Percentiles rank a stretch among this genome's conserved stretches.
These are phyloP conservation scores for Pyrenophora seminiperda DNA, from an alignment of 2,329 filamentous ascomycete species.

Conservation along the genomic window DNA sequence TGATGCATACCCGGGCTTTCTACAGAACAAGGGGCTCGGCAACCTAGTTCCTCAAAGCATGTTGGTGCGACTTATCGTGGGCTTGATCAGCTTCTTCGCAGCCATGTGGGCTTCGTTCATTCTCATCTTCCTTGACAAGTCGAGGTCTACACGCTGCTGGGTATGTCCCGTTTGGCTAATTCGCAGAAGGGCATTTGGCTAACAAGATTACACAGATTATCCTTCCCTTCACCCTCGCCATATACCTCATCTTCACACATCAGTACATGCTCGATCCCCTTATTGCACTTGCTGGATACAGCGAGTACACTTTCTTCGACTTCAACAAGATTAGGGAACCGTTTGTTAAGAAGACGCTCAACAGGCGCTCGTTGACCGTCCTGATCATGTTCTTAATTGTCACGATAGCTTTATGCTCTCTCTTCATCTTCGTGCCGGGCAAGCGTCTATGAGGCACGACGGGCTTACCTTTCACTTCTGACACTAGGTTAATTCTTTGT, in stretches of 20 bases:
- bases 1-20: conserved; percentile 96
- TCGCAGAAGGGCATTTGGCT: not conserved
- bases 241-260: conserved; percentile 76
- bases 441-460: conserved; percentile 65
- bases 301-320: conserved; percentile 95
- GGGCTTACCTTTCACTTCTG: conserved; percentile 3
- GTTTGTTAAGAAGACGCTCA: conserved; percentile 84
- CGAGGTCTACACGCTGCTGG: conserved; percentile 78
- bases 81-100: conserved; percentile 83
- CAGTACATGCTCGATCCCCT: conserved; percentile 95
- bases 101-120: conserved; percentile 94
- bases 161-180: conserved; percentile 59
- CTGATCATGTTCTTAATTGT: conserved; percentile 75
- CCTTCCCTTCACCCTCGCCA: conserved; percentile 86
- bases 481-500: conserved; percentile 29
- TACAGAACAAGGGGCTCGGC: conserved; percentile 91
- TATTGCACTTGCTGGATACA: conserved; percentile 84
- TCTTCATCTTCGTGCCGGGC: conserved; percentile 95
- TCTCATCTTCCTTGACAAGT: conserved; percentile 85
- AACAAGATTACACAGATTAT: conserved; percentile 63
- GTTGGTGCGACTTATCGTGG: conserved; percentile 82
- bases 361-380: conserved; percentile 82
- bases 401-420: conserved; percentile 78
- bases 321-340: conserved; percentile 88
- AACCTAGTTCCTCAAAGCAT: conserved; percentile 93